A percentile compares a stretch with the other conserved stretches of the same genome.
Conservation (phyloP, 306 rosid genomes). For the Malus orientalis region DNA sequence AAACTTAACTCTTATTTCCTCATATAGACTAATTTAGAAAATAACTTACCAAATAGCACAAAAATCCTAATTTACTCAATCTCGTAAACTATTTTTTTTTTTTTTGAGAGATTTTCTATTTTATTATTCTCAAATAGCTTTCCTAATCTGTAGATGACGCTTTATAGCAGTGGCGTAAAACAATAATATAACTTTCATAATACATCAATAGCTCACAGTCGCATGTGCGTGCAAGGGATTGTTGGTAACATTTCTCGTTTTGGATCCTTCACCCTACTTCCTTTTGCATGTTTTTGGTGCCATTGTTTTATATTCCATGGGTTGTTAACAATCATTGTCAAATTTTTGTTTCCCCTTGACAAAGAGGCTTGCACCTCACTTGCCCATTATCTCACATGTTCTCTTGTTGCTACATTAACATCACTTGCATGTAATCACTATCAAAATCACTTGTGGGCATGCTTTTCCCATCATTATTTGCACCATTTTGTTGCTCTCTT, state of each 20-base stretch:
- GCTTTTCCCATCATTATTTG: constrained; percentile 5
- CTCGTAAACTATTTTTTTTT: too few species aligned
- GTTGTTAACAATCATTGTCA: not conserved
- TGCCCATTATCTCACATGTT: constrained; percentile 2
- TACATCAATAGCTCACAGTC: not conserved
- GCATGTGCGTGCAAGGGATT: not conserved
- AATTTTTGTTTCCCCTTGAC: not conserved
- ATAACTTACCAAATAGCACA: too few species aligned
- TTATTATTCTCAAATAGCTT: too few species aligned
- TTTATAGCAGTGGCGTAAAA: too few species aligned
- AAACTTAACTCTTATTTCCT: too few species aligned
- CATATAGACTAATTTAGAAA: too few species aligned
- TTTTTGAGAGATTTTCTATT: too few species aligned
- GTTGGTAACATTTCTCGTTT: not conserved
- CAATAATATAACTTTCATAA: too few species aligned
- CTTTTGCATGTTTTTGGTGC: not conserved
- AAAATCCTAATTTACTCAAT: too few species aligned
- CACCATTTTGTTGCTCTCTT: not conserved
- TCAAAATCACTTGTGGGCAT: constrained; percentile 16
- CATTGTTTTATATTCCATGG: not conserved
- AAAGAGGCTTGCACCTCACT: not conserved
- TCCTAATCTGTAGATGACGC: too few species aligned
- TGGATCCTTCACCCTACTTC: not conserved
- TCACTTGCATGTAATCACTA: constrained; percentile 6
- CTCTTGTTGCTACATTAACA: constrained; percentile 8